A percentile compares a stretch with the other conserved stretches of the same genome.
These are phyloP conservation scores for Podospora appendiculata DNA, from an alignment of 495 filamentous ascomycete species.

Conservation along the genomic window DNA sequence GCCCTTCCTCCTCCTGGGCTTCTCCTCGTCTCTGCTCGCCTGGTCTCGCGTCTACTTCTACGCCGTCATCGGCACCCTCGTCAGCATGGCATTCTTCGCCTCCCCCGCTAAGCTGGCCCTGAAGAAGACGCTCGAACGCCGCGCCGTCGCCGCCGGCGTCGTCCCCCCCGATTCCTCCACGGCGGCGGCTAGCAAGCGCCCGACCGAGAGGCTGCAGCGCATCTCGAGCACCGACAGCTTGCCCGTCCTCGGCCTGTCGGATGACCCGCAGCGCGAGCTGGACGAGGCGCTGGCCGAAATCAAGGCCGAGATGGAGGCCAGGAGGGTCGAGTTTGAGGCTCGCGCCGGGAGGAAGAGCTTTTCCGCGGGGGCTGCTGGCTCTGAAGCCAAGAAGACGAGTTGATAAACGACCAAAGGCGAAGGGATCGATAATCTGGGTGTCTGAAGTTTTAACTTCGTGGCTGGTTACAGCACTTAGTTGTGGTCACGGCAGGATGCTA, in stretches of 20 bases:
- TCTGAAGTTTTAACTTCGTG: no score
- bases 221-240: conserved; percentile 31
- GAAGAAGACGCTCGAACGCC: conserved; percentile 48
- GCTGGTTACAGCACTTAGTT: no score
- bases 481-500: no score
- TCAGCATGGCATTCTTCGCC: conserved; percentile 65
- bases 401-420: no score
- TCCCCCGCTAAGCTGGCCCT: conserved; percentile 66
- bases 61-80: conserved; percentile 56
- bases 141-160: conserved; percentile 33
- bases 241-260: conserved; percentile 67
- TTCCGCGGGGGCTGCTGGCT: not conserved
- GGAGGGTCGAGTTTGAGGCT: conserved; percentile 31
- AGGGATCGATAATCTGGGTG: no score
- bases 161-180: not conserved
- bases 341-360: not conserved
- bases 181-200: not conserved
- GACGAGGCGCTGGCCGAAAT: conserved; percentile 75
- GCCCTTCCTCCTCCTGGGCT: conserved; percentile 75
- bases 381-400: no score
- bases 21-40: conserved; percentile 56
- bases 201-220: conserved; percentile 10
- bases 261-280: conserved; percentile 68
- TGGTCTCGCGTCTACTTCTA: conserved; percentile 93
- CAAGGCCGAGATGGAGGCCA: conserved; percentile 47